Evolutionary conservation across 495 filamentous ascomycete genomes (phyloP), one percentile per base, ranked within the genome.

Genomic region (Hypoxylon fragiforme): DNA sequence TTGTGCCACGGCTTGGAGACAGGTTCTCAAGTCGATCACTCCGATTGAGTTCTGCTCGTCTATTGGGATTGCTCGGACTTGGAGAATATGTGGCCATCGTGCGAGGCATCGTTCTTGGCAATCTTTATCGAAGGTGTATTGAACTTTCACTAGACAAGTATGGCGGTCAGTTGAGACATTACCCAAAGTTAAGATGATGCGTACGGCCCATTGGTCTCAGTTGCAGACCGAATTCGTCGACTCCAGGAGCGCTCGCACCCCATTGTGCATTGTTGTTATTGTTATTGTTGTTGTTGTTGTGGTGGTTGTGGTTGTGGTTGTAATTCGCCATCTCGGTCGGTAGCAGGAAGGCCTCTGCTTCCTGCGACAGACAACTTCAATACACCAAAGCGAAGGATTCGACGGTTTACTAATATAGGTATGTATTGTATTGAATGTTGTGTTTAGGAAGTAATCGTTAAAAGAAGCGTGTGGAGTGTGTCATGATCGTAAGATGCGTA

Each of bases 121-220:
- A 36, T 90, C 87, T 63, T 89, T 85, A 64, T 97, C 92, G 71
- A 97, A 97, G 15, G 92, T 95, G 70, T 98, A 98, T 32, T 94
- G 85, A 19, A 98, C 90, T 78, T 98, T 97, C 70, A 97, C 89
- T 90, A 67, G 50, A 67, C 48, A 28, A 22, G n/a, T 31, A 30
- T 24, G 21, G 53, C 22, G 21, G 53, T 71, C 54, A 71, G 71
- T 57, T 16, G 18, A 37, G 46, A 6, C 18, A 9, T 11, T 1
- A n/a, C 7, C 40, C 5, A 22, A 53, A 14, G 36, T 28, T 28
- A 41, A 35, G 2, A 24, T 11, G 24, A 49, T 55, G n/a, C 60
- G 61, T 70, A 83, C 80, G 61, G 47, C 76, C 78, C 78, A 83
- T 81, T 12, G 72, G 71, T 63, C 73, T 76, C 40, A 69, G 47